Evolutionary conservation across 495 filamentous ascomycete species (phyloP), one percentile per base, ranked within the genome.

Genomic region (Annulohypoxylon nitens): DNA sequence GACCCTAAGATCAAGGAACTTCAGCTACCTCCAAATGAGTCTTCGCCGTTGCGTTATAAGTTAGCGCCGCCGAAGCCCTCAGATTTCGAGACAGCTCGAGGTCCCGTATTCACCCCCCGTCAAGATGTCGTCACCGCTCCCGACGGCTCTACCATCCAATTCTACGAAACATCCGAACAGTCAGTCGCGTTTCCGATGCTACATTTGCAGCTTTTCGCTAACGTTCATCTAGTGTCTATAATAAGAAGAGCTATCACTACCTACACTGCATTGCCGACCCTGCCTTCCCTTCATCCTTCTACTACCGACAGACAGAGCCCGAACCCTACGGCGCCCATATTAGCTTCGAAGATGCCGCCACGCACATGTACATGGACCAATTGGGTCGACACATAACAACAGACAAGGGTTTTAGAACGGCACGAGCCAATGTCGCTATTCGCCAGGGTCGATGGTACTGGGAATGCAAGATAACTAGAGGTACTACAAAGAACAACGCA

Each of bases 381-480:
- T 79, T 80, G 12, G 89, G 87, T 4, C 86, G 79, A 3, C 86
- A 89, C 26, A 83, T 94, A 63, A 92, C 92, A 0, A 92, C 92
- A 23, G 88, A 93, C 59, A 95, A 94, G 78, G 93, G 93, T 1
- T 96, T 92, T 81, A 84, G 93, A 18, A 93, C 93, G 88, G 90
- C 91, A 0, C 90, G 95, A 50, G 94, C 93, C 11, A 99, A 98
- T 77, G 92, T 98, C 0, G 92, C 92, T 39, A 92, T 93, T 6
- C 84, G 97, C n/a, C 93, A 98, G 81, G 97, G 97, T 1, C 86
- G 92, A 16, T 94, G 91, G 83, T 99, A 97, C 78, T 98, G 93
- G 84, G 97, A 99, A 81, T 94, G 95, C 78, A 93, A 92, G 70
- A 89, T 99, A 47, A 88, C 94, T 9, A 90, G 88, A 60, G 88